Base-by-base conservation (phyloP, 2,329 filamentous ascomycete genomes). In the Fusarium sp. region DNA sequence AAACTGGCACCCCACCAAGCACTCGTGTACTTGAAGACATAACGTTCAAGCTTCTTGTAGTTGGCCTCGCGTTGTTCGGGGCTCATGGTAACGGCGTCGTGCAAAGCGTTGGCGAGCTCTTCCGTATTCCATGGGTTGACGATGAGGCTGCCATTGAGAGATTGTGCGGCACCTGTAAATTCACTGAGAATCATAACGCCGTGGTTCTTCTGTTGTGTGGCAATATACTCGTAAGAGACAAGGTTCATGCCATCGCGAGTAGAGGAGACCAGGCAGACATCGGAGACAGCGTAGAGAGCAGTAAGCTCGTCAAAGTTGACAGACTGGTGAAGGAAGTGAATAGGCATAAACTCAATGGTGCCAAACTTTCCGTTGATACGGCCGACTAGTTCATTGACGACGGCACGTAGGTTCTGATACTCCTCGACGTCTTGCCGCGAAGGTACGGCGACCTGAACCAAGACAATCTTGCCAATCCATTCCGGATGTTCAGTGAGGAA, bases 191-290 rank as follows among this genome's bases (percentile, higher is more conserved):
- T 93, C 86, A 99, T 90, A 61, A 92, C 90, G 57, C 95, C 95
- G 74, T 98, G 92, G 47, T 92, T 89, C 73, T 96, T 88, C 69
- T 91, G 87, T 74, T 99, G 94, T 4, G 91, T 92, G 24, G 94
- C 94, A 67, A 99, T 97, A 80, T 98, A 99, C 78, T 99, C 94
- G 78, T 97, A 98, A 1, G 93, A 96, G 29, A 98, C 95, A 28
- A 99, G 84, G 77, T 99, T 99, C 95, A 99, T 99, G 72, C 95
- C 95, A 74, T 99, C 95, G 45, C 95, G 90, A n/a, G 92, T 98
- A 3, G 91, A 97, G 8, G 91, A 96, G 34, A 96, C 94, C 12
- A 98, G 85, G 74, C 93, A 97, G 40, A 92, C 91, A 74, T 97
- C 95, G 4, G 92, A 95, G 22, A 96, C 90, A 13, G 92, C 91